These are phyloP conservation scores for Trichoderma sp. DNA, from an alignment of 2,329 filamentous ascomycete species.

Conservation along the genomic window DNA sequence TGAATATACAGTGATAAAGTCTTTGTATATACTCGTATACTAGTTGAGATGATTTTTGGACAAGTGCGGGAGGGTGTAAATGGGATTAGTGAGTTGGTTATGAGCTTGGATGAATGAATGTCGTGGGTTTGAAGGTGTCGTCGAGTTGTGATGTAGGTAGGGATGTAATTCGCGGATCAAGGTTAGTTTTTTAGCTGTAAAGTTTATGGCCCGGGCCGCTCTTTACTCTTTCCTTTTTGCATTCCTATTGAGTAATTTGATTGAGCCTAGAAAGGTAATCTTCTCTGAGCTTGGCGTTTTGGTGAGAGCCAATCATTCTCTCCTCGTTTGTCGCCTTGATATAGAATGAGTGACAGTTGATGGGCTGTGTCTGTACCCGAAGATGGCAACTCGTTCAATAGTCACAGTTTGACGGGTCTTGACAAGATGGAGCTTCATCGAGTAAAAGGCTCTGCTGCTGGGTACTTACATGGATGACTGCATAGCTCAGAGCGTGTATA, in stretches of 20 bases:
- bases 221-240: not conserved
- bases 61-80: not conserved
- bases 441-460: not conserved
- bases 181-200: not conserved
- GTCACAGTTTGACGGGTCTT: not conserved
- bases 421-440: not conserved
- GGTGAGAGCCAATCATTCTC: not conserved
- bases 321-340: not conserved
- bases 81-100: not conserved
- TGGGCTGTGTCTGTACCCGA: not conserved
- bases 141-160: not conserved
- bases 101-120: not conserved
- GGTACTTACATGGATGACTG: not conserved
- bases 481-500: not conserved
- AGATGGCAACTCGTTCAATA: not conserved
- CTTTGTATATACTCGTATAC: not conserved
- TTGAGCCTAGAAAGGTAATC: not conserved
- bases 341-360: not conserved
- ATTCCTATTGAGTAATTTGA: not conserved
- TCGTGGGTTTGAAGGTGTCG: not conserved
- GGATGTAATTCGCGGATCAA: not conserved
- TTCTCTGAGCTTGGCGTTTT: not conserved
- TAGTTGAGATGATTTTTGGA: not conserved
- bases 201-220: not conserved
- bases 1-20: not conserved